Conservation (phyloP, 352 stramenopile species). For the Hyaloperonospora brassicae region DNA sequence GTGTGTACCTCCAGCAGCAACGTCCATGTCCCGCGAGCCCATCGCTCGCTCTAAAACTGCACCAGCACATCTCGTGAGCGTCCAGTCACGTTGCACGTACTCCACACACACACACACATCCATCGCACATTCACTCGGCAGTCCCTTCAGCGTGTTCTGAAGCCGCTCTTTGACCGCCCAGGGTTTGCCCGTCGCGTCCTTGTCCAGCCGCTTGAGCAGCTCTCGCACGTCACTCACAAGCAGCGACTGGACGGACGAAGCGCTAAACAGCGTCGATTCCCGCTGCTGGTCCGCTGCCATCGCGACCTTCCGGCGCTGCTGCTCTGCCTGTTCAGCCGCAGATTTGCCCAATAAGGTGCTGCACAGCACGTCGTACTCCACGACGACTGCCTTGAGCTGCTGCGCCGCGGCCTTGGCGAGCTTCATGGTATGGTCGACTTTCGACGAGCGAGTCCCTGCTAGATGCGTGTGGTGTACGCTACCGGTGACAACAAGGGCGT, state of each 20-base stretch:
- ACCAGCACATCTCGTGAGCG: constrained; percentile 1
- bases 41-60: constrained; percentile 53
- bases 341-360: constrained; percentile 52
- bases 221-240: constrained; percentile 54
- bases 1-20: constrained; percentile 21
- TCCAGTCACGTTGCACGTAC: neutral
- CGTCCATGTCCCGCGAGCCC: constrained; percentile 20
- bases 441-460: no score
- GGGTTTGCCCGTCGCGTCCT: constrained; percentile 56
- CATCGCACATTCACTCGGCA: constrained; percentile 45
- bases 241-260: constrained; percentile 38
- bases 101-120: neutral
- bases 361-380: constrained; percentile 70
- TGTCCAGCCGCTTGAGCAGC: constrained; percentile 49
- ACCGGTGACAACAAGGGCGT: no score
- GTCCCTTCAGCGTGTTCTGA: constrained; percentile 49
- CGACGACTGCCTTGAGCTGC: constrained; percentile 65
- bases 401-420: constrained; percentile 56
- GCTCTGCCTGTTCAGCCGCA: constrained; percentile 25
- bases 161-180: constrained; percentile 58
- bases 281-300: constrained; percentile 13
- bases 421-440: constrained; percentile 30
- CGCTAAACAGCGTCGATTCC: constrained; percentile 19
- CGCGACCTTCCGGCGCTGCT: constrained; percentile 23
- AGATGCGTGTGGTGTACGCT: no score